Conservation (phyloP, 345 rosid genomes). For the Arabidopsis arenosa region DNA sequence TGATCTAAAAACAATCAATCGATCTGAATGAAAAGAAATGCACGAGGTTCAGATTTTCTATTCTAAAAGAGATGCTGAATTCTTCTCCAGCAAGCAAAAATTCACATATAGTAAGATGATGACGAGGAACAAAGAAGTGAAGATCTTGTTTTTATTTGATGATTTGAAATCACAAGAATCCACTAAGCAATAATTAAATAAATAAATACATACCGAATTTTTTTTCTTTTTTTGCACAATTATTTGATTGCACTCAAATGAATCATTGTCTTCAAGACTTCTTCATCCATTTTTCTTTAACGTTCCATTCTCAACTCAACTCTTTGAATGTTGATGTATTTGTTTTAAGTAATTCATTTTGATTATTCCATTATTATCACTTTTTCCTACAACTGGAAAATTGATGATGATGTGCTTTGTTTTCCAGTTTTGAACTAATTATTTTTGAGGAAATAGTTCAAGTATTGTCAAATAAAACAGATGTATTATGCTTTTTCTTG, state of each 20-base stretch:
- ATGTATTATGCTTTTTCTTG: neutral
- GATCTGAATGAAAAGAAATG: neutral
- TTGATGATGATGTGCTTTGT: neutral
- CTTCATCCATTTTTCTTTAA: neutral
- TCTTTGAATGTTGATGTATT: neutral
- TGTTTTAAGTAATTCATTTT: neutral
- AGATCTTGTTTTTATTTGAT: constrained; percentile 6
- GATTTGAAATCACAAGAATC: constrained; percentile 7
- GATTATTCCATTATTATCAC: neutral
- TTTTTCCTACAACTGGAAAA: neutral
- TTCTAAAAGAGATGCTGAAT: constrained; percentile 16
- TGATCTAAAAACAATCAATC: constrained; percentile 2
- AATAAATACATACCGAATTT: neutral
- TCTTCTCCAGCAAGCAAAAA: constrained; percentile 6
- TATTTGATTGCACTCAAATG: neutral
- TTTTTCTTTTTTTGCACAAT: too few relatives aligned
- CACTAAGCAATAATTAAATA: neutral
- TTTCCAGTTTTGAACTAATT: neutral
- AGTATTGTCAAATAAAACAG: neutral
- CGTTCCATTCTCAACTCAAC: neutral
- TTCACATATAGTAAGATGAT: neutral
- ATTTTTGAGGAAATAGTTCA: neutral
- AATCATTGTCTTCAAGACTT: constrained; percentile 2
- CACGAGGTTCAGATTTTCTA: neutral
- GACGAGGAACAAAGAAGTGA: neutral